These are phyloP conservation scores for Aspergillus leporis DNA, from an alignment of 495 filamentous ascomycete genomes.

Conservation along the genomic window DNA sequence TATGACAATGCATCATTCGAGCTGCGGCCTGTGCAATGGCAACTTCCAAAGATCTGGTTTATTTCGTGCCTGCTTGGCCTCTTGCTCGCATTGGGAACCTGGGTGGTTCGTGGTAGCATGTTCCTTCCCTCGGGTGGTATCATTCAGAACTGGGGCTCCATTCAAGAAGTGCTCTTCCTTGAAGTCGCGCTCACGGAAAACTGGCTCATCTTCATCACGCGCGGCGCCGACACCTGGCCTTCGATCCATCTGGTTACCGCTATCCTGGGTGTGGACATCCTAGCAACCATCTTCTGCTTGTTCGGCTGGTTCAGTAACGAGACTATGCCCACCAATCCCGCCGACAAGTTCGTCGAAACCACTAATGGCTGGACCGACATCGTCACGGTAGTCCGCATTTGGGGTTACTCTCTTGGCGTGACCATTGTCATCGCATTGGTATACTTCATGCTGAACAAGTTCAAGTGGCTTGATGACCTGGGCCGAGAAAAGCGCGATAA, in stretches of 20 bases:
- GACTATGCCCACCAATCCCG: conserved; percentile 44
- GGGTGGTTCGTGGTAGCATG: conserved; percentile 65
- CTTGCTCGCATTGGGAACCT: conserved; percentile 66
- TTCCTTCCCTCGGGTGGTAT: conserved; percentile 68
- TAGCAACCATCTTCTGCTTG: conserved; percentile 69
- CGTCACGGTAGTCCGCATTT: conserved; percentile 76
- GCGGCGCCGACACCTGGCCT: conserved; percentile 64
- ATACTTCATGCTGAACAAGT: conserved; percentile 69
- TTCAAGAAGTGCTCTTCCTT: conserved; percentile 71
- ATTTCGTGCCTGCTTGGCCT: conserved; percentile 65
- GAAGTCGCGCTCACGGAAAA: conserved; percentile 74
- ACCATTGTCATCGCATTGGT: conserved; percentile 75
- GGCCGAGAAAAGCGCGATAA: conserved; percentile 68
- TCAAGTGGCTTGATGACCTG: conserved; percentile 67
- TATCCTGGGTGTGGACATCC: conserved; percentile 64
- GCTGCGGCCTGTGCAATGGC: conserved; percentile 71
- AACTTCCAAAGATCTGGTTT: conserved; percentile 75
- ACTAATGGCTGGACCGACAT: conserved; percentile 67
- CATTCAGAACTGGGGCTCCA: conserved; percentile 66
- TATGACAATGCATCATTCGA: conserved; percentile 75
- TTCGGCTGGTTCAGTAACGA: conserved; percentile 68
- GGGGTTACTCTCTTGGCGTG: conserved; percentile 72
- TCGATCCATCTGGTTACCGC: conserved; percentile 67
- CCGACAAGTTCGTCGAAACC: conserved; percentile 45
- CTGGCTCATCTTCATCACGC: conserved; percentile 76